Evolutionary conservation across 257 asterid species (phyloP), one percentile per base, ranked within the genome.

Genomic region (Nyctanthes arbortristis): DNA sequence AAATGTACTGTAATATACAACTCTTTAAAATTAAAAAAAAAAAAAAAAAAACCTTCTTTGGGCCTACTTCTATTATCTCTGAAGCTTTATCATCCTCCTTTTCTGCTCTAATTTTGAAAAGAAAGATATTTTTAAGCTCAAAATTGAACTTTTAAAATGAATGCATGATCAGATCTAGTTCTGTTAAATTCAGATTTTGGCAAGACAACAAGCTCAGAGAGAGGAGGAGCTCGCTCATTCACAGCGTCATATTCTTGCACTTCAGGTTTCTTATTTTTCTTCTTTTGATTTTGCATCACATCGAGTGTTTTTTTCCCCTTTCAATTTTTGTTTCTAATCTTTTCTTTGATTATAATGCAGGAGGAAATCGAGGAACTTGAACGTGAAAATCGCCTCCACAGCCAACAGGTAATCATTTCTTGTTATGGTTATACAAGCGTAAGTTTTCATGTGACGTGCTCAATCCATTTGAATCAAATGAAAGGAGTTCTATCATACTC

Each of bases 361-460:
- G 99, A 94, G 77, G 99, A 91, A 78, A 80, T 94, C 75, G 99
- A 94, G 88, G 99, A 94, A 81, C 98, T 94, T 69, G 99, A 94
- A 79, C 95, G 69, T 59, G 98, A 94, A 89, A 94, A 89, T 85
- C 96, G 92, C 69, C 97, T 94, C 74, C 99, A 94, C 68, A 82
- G 86, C 73, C 97, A 94, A 82, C 99, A 89, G 99, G 99, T 94
- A 78, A 55, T 60, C 32, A 52, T 63, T 58, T 31, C 27, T 36
- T 65, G 69, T 49, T 37, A 43, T 40, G 77, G 61, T 47, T 71
- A 30, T 28, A 45, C 33, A 49, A 67, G 61, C 56, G 70, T 24
- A 63, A 9, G 59, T 32, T 54, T 52, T 37, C 62, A 62, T 73
- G 47, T 66, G 32, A 22, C 18, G 34, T 34, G 32, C 45, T 36